Evolutionary conservation across 2,329 filamentous ascomycete genomes (phyloP), one percentile per base, ranked within the genome.

Genomic region (Botrytis medusae): DNA sequence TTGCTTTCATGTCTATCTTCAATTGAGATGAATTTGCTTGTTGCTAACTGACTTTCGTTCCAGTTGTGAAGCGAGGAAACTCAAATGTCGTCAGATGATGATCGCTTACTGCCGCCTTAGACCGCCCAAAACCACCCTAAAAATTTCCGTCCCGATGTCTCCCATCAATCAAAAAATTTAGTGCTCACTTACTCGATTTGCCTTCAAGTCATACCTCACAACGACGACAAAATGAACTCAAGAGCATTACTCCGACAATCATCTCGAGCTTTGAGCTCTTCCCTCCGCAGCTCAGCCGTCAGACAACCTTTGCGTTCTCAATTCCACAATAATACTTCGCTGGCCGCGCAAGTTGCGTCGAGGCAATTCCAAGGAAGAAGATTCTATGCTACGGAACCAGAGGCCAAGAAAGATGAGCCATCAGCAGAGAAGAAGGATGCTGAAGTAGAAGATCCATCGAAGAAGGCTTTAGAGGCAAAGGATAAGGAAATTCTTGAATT

Each of bases 401-500:
- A 86, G 71, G 81, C 80, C 62, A 82, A 84, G 79, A 82, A 83
- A 72, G 81, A 82, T 72, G 84, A 84, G 74, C 78, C 80, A n/a
- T 79, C 80, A 40, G 78, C 80, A 46, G 78, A 82, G 69, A 82
- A 84, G 74, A 78, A 81, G 57, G 78, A 81, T 20, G 77, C 81
- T 74, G 77, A 82, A 59, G 84, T 85, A 79, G 83, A 85, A 69
- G 84, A 87, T 68, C 83, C 85, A 48, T 73, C 88, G 63, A 87
- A 89, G 82, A 90, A 90, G 82, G 89, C 93, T 82, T 82, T 94
- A 8, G 91, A 93, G 82, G 86, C 88, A 74, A 92, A 92, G 83
- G 89, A 91, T 79, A 90, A 88, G 83, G 92, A 94, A 82, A 86
- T 89, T 61, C 81, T 92, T 75, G 94, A 98, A 67, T 88, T 97